Conservation (phyloP, 2,329 filamentous ascomycete genomes). For the Beauveria varroae region DNA sequence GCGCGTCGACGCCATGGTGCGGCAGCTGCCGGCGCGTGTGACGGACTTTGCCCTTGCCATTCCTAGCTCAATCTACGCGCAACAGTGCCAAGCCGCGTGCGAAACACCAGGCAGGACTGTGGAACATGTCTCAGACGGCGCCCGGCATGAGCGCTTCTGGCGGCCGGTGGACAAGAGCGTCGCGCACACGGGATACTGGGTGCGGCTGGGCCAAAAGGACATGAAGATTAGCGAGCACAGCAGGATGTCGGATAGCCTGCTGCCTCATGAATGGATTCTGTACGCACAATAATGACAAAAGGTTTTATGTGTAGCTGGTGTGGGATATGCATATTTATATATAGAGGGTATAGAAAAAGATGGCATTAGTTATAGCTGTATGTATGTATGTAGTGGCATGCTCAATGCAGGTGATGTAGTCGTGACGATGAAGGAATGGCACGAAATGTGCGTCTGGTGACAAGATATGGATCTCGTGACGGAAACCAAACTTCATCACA, state of each 20-base stretch:
- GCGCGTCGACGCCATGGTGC: slow-evolving; percentile 17
- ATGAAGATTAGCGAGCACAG: slow-evolving; percentile 4
- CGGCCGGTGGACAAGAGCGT: slow-evolving; percentile 11
- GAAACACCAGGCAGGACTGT: slow-evolving; percentile 8
- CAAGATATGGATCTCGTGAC: neutral
- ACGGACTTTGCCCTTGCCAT: slow-evolving; percentile 17
- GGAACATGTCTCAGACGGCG: slow-evolving; percentile 13
- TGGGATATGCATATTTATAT: neutral
- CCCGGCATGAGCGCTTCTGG: slow-evolving; percentile 18
- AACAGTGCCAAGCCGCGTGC: slow-evolving; percentile 13
- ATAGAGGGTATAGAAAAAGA: slow-evolving; percentile 4
- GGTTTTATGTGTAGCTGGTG: neutral
- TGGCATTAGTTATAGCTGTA: slow-evolving; percentile 6
- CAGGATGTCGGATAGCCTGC: neutral
- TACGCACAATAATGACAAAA: slow-evolving; percentile 6
- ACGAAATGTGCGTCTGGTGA: neutral
- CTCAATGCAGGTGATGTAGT: neutral
- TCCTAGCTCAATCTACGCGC: slow-evolving; percentile 17
- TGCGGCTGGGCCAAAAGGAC: slow-evolving; percentile 19
- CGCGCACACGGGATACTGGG: slow-evolving; percentile 20
- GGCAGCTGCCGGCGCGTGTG: slow-evolving; percentile 13
- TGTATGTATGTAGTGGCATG: slow-evolving; percentile 1
- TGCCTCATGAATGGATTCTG: slow-evolving; percentile 5
- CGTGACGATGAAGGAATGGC: neutral
- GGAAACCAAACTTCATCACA: neutral